Conservation (phyloP, 768 basidiomycete genomes). For the Suillus subluteus region DNA sequence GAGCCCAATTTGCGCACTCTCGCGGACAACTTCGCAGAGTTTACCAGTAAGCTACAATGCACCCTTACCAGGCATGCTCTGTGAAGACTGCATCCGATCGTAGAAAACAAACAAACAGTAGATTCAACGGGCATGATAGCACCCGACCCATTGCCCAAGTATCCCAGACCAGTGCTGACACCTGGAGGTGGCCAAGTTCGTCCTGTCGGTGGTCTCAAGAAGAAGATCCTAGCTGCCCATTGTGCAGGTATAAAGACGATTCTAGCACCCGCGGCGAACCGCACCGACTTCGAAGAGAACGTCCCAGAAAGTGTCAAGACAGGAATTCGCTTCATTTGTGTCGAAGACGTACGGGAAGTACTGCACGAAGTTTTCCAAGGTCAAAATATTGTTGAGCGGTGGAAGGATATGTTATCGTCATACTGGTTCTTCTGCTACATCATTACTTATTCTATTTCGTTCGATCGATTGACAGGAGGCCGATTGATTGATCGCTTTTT, state of each 20-base stretch:
- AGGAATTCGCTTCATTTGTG: slow-evolving; percentile 94
- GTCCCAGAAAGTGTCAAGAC: slow-evolving; percentile 95
- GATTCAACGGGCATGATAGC: slow-evolving; percentile 98
- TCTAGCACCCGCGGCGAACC: slow-evolving; percentile 84
- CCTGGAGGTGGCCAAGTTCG: slow-evolving; percentile 96
- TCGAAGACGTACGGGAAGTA: slow-evolving; percentile 91
- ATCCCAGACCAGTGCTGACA: slow-evolving; percentile 93
- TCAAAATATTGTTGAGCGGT: slow-evolving; percentile 57
- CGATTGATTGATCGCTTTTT: neutral
- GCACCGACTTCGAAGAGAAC: slow-evolving; percentile 95
- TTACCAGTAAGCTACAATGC: slow-evolving; percentile 92
- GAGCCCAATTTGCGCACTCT: slow-evolving; percentile 93
- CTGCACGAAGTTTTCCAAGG: slow-evolving; percentile 84
- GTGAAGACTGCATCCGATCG: slow-evolving; percentile 7
- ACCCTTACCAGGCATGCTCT: slow-evolving; percentile 98
- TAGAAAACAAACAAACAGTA: slow-evolving; percentile 55
- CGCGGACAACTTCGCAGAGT: slow-evolving; percentile 96
- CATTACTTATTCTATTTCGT: slow-evolving; percentile 14
- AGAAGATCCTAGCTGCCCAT: slow-evolving; percentile 96
- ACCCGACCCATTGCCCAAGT: slow-evolving; percentile 94
- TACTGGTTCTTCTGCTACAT: slow-evolving; percentile 12
- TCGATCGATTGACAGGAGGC: neutral
- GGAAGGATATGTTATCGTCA: slow-evolving; percentile 62
- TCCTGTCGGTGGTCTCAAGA: slow-evolving; percentile 94
- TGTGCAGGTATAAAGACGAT: slow-evolving; percentile 95